Evolutionary conservation across 257 asterid genomes (phyloP).

Genomic region (Scutellaria galericulata): DNA sequence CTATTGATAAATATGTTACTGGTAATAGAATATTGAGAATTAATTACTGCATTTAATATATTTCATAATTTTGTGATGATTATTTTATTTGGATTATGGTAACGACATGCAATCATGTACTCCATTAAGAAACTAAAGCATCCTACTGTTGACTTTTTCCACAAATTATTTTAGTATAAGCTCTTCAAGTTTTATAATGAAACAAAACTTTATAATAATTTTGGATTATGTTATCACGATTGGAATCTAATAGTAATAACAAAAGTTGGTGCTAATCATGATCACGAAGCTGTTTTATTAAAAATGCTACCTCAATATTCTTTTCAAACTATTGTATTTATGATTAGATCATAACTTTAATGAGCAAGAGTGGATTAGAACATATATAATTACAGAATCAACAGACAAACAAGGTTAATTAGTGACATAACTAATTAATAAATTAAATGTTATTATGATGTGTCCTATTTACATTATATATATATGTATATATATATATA

Average conservation of each 20-base stretch:
- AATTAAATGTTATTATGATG: too few species aligned
- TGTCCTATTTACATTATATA: too few species aligned
- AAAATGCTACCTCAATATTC: constrained; percentile 2
- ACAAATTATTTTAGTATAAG: constrained; percentile 1
- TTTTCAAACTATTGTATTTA: not conserved
- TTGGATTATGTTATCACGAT: constrained; percentile 17
- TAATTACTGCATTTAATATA: not conserved
- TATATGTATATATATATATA: too few species aligned
- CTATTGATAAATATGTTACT: too few species aligned
- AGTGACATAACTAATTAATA: not conserved
- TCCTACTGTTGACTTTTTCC: not conserved
- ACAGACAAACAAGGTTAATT: constrained; percentile 1
- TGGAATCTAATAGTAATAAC: constrained; percentile 31
- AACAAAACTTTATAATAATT: constrained; percentile 30
- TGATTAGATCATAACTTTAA: not conserved
- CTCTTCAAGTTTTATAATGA: constrained; percentile 12
- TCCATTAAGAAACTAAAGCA: constrained; percentile 20
- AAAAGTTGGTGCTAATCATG: constrained; percentile 34
- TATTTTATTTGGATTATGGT: constrained; percentile 21
- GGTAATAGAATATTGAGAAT: not conserved
- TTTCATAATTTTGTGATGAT: constrained; percentile 5
- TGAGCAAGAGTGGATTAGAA: not conserved
- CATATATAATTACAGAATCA: not conserved
- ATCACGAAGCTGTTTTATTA: constrained; percentile 24
- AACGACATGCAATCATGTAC: constrained; percentile 34